Percentiles rank a stretch among this genome's conserved stretches.
These are phyloP conservation scores for Dactylonectria macrodidyma DNA, from an alignment of 2,329 filamentous ascomycete species.

Conservation along the genomic window DNA sequence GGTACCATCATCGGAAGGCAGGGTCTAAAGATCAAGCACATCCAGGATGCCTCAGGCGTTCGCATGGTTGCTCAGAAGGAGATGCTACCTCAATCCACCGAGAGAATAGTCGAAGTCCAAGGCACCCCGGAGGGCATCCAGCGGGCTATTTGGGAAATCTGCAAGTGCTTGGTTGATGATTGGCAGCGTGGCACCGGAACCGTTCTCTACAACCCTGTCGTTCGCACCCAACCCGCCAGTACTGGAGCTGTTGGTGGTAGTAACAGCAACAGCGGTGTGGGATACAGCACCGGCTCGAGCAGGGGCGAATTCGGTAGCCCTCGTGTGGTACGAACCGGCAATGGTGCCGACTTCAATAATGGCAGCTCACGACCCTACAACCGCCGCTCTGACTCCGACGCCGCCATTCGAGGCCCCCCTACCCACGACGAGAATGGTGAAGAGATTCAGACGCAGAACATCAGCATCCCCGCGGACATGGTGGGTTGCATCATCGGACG, in stretches of 20 bases:
- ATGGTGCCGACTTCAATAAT: conserved; percentile 97
- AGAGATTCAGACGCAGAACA: conserved; percentile 98
- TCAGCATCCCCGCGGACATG: conserved; percentile 99
- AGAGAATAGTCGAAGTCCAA: conserved; percentile 97
- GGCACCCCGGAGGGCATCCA: conserved; percentile 96
- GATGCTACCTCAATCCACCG: conserved; percentile 98
- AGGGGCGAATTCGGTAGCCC: conserved; percentile 70
- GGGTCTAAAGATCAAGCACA: conserved; percentile 99
- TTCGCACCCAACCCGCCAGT: conserved; percentile 80
- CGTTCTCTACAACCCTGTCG: conserved; percentile 96
- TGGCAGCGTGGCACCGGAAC: conserved; percentile 98
- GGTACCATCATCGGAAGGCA: conserved; percentile 98
- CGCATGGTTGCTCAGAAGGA: conserved; percentile 99
- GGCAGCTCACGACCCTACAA: conserved; percentile 75
- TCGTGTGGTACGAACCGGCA: conserved; percentile 94
- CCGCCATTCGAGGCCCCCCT: conserved; percentile 83
- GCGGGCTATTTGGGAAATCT: conserved; percentile 98
- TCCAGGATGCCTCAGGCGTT: conserved; percentile 95
- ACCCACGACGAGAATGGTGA: conserved; percentile 97
- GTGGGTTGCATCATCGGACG: conserved; percentile 99
- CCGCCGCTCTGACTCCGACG: conserved; percentile 88
- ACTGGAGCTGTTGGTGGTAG: conserved; percentile 60
- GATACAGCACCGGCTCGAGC: conserved; percentile 59
- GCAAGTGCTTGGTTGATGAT: conserved; percentile 97
- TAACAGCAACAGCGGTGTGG: conserved; percentile 56